Percentiles rank a stretch among this genome's conserved stretches.
Conservation (phyloP, 768 basidiomycete species). For the Agaricus bisporus region DNA sequence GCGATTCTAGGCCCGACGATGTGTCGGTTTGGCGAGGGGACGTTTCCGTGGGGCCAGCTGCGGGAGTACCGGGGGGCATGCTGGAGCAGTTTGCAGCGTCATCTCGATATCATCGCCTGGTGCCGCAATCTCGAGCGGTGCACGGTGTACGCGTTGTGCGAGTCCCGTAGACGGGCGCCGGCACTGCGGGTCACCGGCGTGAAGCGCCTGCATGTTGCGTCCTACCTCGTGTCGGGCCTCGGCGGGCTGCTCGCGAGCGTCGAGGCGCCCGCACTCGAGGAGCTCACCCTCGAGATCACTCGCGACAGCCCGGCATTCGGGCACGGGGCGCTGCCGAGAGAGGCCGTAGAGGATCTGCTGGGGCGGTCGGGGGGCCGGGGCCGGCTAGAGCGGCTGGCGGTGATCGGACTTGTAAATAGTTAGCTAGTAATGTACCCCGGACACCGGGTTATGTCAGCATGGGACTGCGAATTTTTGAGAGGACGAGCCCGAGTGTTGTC, state of each 20-base stretch:
- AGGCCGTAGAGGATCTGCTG: slow-evolving; percentile 13
- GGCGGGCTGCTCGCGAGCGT: slow-evolving; percentile 17
- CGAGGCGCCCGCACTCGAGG: slow-evolving; percentile 15
- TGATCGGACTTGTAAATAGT: slow-evolving; percentile 11
- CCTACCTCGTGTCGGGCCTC: slow-evolving; percentile 15
- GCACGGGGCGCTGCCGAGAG: slow-evolving; percentile 16
- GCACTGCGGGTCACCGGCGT: slow-evolving; percentile 14
- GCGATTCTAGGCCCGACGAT: slow-evolving; percentile 5
- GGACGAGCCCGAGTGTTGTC: slow-evolving; percentile 19
- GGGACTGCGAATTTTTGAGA: slow-evolving; percentile 12
- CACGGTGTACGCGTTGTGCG: slow-evolving; percentile 16
- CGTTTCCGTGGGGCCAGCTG: slow-evolving; percentile 16
- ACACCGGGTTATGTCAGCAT: neutral
- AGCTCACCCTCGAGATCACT: slow-evolving; percentile 17
- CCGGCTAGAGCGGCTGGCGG: slow-evolving; percentile 9
- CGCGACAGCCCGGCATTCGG: slow-evolving; percentile 18
- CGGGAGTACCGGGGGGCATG: slow-evolving; percentile 16
- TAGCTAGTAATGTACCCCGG: neutral
- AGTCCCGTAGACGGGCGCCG: slow-evolving; percentile 1
- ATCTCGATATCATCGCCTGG: slow-evolving; percentile 19
- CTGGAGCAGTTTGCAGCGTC: slow-evolving; percentile 20
- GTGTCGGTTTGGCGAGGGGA: neutral
- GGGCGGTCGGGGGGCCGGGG: slow-evolving; percentile 17
- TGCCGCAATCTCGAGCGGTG: slow-evolving; percentile 19
- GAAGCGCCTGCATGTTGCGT: slow-evolving; percentile 15